Base-by-base conservation (phyloP, 371 early-diverging fungal genomes). In the Mucor piriformis region DNA sequence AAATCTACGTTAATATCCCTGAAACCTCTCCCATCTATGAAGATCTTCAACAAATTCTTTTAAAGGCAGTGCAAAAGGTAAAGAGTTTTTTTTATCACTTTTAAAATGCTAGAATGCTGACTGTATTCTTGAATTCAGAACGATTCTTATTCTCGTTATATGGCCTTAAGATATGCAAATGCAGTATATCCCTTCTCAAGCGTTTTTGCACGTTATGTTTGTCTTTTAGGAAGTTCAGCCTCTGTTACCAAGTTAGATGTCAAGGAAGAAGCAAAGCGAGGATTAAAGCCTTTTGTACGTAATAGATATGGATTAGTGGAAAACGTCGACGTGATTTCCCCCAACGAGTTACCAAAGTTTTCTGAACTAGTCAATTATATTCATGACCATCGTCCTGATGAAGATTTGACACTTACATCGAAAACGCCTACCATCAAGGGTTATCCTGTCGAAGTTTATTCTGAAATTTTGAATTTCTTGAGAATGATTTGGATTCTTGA, bases 241-340 rank as follows among this genome's bases (percentile, higher is more conserved):
- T 82, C 79, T 0, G 92, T 92, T 24, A 58, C 71, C 7, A 92
- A 95, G 57, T 75, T 89, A 3, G 93, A 93, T 64, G 87, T 94
- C 20, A 70, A 82, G 25, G 92, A 91, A 61, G 88, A 91, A 62
- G 86, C 93, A 2, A 64, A 79, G 35, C 60, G 77, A 13, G 88
- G 88, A 0, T 60, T 85, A 7, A 66, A 61, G 21, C 78, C 81
- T 8, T 77, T 81, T 61, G 44, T 70, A 4, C 71, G 70, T 24
- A 67, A 56, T 20, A 66, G 66, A 16, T 53, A 63, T 11, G 76
- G 76, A 0, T 52, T 70, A 10, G 57, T 59, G 7, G 66, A 65
- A 20, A 57, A 51, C 12, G 62, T 66, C 1, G 72, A 70, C 29
- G 66, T 67, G 15, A 66, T 74, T 12, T 68, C 81, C 6, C 21